These are phyloP conservation scores for Spencermartinsiella ligniputridi DNA, from an alignment of 1,139 yeast species.

Conservation along the genomic window DNA sequence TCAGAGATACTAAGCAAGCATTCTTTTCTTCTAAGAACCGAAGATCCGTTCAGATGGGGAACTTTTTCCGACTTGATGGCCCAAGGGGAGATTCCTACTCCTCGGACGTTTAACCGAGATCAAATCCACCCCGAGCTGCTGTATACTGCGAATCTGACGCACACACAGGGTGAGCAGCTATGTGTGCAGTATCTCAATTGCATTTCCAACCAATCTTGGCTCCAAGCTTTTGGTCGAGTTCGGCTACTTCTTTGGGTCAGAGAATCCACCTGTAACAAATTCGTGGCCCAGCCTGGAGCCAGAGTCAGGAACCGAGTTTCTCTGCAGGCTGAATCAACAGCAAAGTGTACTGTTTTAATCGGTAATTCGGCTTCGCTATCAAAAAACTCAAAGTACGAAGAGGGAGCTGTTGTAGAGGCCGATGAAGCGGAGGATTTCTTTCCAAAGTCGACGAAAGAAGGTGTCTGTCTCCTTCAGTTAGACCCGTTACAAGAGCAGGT, in stretches of 20 bases:
- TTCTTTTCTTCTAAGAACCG: conserved; percentile 15
- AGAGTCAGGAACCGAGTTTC: conserved; percentile 52
- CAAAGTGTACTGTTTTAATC: conserved; percentile 52
- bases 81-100: conserved; percentile 42
- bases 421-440: conserved; percentile 8
- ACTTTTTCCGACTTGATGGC: conserved; percentile 46
- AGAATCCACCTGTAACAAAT: conserved; percentile 55
- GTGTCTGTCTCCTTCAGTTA: conserved; percentile 25
- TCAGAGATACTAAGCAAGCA: conserved; percentile 4
- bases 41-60: conserved; percentile 64
- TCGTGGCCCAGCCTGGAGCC: conserved; percentile 49
- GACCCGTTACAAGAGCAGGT: conserved; percentile 28
- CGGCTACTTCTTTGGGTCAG: conserved; percentile 63
- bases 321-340: conserved; percentile 55
- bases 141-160: conserved; percentile 60
- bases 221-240: conserved; percentile 68
- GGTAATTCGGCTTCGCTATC: conserved; percentile 7
- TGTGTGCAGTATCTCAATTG: conserved; percentile 75
- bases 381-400: conserved; percentile 2
- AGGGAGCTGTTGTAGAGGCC: conserved; percentile 4
- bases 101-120: background rate
- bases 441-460: conserved; percentile 11
- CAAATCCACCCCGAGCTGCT: conserved; percentile 60
- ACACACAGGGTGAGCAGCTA: conserved; percentile 59
- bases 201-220: conserved; percentile 67